A percentile compares a stretch with the other conserved stretches of the same genome.
phyloP scores from a whole-genome alignment of 2,329 filamentous ascomycete genomes.

The Xylariaceae sp. region DNA sequence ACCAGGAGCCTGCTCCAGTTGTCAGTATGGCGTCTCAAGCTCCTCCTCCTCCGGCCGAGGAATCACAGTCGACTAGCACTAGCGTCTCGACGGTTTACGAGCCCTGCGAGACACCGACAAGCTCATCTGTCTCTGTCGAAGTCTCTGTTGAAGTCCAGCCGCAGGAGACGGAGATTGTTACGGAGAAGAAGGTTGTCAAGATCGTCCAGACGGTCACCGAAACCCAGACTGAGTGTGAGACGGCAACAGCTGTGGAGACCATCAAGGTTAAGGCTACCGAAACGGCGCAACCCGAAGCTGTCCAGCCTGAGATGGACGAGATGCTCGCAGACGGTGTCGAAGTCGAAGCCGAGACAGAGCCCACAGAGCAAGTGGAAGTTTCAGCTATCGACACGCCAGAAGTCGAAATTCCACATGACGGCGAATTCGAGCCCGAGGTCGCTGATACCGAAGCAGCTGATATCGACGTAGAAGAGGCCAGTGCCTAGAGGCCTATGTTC shows the following conservation, averaged over 20 bases:
- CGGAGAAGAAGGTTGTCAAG: slow-evolving; percentile 18
- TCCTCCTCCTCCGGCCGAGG: not conserved
- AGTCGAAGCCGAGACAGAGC: not conserved
- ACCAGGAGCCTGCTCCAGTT: not conserved
- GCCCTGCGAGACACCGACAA: slow-evolving; percentile 17
- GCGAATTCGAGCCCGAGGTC: not conserved
- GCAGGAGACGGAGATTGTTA: slow-evolving; percentile 17
- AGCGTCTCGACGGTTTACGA: slow-evolving; percentile 21
- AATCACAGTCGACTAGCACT: not conserved
- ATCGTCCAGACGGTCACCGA: slow-evolving; percentile 26
- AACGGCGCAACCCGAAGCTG: not conserved
- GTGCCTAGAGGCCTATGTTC: too few relatives aligned
- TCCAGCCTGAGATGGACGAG: not conserved
- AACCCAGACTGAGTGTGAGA: slow-evolving; percentile 29
- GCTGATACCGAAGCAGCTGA: too few relatives aligned
- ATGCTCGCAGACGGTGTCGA: not conserved
- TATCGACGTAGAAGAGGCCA: too few relatives aligned
- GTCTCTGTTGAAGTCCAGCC: not conserved
- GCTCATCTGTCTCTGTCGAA: not conserved
- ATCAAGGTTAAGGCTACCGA: slow-evolving; percentile 19
- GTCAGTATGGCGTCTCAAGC: not conserved
- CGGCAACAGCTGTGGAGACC: slow-evolving; percentile 31
- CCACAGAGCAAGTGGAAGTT: not conserved
- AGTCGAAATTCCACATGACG: not conserved
- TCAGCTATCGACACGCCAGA: too few relatives aligned